A percentile compares a stretch with the other conserved stretches of the same genome.
phyloP scores from a whole-genome alignment of 768 basidiomycete genomes.

The button mushroom (Agaricus bisporus) region DNA sequence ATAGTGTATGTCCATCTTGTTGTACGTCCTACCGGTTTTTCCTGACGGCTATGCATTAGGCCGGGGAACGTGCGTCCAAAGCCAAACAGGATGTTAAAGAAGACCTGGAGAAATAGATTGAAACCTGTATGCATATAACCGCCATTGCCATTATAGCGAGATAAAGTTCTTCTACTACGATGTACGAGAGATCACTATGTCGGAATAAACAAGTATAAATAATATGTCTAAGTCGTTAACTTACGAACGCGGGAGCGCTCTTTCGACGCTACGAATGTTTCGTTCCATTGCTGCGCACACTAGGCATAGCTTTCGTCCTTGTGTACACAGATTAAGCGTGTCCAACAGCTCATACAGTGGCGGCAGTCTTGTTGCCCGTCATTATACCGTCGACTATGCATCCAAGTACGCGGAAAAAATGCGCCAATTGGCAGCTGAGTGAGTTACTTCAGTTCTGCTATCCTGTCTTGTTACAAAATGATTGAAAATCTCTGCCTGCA shows the following conservation, averaged over 20 bases:
- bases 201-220: too few relatives aligned
- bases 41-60: conserved; percentile 17
- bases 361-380: not conserved
- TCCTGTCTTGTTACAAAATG: conserved; percentile 14
- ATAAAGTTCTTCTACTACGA: too few relatives aligned
- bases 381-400: conserved; percentile 11
- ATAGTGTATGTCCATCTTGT: conserved; percentile 24
- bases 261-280: not conserved
- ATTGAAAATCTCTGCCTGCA: conserved; percentile 5
- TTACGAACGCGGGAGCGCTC: too few relatives aligned
- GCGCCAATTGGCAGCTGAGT: conserved; percentile 42
- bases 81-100: conserved; percentile 20
- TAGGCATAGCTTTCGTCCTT: not conserved
- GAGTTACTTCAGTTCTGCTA: conserved; percentile 14
- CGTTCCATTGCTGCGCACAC: not conserved
- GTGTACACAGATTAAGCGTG: not conserved
- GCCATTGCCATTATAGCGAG: too few relatives aligned
- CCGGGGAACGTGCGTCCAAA: conserved; percentile 25
- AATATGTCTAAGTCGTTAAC: too few relatives aligned
- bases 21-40: not conserved
- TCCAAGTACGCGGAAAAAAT: conserved; percentile 70
- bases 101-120: not conserved
- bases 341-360: not conserved
- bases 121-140: not conserved
- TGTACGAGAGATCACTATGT: too few relatives aligned